Base-by-base conservation (phyloP, 495 filamentous ascomycete species). In the Letharia lupina region DNA sequence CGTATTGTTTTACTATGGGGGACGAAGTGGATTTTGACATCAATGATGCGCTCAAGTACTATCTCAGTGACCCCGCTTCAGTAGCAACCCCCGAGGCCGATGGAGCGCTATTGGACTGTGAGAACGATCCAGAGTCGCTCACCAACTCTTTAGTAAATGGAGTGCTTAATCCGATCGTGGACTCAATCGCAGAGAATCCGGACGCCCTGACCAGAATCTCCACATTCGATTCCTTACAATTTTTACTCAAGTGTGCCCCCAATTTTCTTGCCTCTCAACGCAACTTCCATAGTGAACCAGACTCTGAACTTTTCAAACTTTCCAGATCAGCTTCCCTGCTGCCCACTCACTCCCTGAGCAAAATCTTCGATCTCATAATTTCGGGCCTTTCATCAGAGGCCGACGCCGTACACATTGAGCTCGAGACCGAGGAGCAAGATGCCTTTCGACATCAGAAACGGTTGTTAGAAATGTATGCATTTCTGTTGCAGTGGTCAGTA, bases 361-460 rank as follows among this genome's bases (percentile, higher is more conserved):
- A 97, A 76, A 85, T 97, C 59, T 88, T 98, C 71, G 94, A 99
- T 74, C 79, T 98, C 48, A 82, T 98, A 57, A 88, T 94, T 39
- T 97, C 93, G 28, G 94, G 93, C 20, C 79, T 99, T n/a, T 88
- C 92, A n/a, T 81, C 92, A 41, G 90, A 97, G 77, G 90, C 92
- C 61, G 95, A 98, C 70, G 80, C 87, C 61, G 86, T 92, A 61
- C 83, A 93, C 75, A 81, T 89, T 69, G 93, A 98, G 71, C 82
- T 96, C 68, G 93, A 97, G 72, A 85, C 85, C 28, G 93, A 96
- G 74, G 94, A 96, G 71, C 91, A 94, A 73, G 93, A 96, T 70
- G 82, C 87, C 20, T 80, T 93, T 60, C 83, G 87, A 60, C 87
- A 91, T 69, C 93, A 98, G 79, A 96, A 96, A 73, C 84, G 89